These are phyloP conservation scores for Echeveria elegans DNA, from an alignment of 164 flowering plant species.

Conservation along the genomic window DNA sequence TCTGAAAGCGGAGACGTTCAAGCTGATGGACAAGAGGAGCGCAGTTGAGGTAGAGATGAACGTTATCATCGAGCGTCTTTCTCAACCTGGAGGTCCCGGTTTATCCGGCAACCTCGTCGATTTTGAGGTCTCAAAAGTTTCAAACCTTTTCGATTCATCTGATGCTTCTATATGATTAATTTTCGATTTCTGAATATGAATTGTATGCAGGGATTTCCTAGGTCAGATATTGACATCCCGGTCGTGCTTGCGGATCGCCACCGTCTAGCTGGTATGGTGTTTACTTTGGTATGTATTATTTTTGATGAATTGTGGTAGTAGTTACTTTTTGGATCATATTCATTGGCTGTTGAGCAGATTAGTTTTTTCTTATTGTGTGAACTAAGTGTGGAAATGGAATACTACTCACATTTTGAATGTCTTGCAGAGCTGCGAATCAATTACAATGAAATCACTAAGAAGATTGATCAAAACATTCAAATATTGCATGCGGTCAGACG, in stretches of 20 bases:
- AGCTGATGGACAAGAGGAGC: slow-evolving; percentile 59
- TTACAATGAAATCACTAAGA: slow-evolving; percentile 57
- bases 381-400: too few relatives aligned
- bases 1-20: slow-evolving; percentile 61
- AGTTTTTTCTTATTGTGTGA: too few relatives aligned
- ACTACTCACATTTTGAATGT: background rate
- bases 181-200: background rate
- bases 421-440: slow-evolving; percentile 66
- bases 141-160: background rate
- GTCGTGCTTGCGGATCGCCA: slow-evolving; percentile 58
- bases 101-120: slow-evolving; percentile 78
- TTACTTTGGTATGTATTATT: background rate
- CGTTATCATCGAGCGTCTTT: slow-evolving; percentile 58
- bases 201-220: slow-evolving; percentile 67
- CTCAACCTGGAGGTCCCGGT: slow-evolving; percentile 76
- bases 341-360: background rate
- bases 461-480: slow-evolving; percentile 49
- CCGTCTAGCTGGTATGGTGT: slow-evolving; percentile 54
- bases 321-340: background rate
- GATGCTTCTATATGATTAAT: background rate
- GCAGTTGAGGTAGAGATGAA: slow-evolving; percentile 67
- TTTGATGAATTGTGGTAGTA: background rate
- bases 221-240: slow-evolving; percentile 69
- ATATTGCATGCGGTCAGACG: slow-evolving; percentile 66
- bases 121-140: slow-evolving; percentile 38